These are phyloP conservation scores for Zygosaccharomyces pseudorouxii DNA, from an alignment of 805 yeast genomes.

Conservation along the genomic window DNA sequence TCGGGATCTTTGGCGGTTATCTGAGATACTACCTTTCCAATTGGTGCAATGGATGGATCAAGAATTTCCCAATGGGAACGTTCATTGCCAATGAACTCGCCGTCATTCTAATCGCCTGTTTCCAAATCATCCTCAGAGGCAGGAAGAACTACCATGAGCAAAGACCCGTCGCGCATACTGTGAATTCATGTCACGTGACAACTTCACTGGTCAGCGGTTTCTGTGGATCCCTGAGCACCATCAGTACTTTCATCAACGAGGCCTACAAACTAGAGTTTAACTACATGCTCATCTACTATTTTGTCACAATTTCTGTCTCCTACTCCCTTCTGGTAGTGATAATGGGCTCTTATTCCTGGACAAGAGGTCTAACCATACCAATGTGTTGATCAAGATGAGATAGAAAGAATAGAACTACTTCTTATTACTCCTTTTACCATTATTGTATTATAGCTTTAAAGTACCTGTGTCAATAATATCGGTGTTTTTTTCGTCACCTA, in stretches of 20 bases:
- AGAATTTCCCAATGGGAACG: conserved; percentile 54
- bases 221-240: conserved; percentile 68
- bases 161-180: conserved; percentile 31
- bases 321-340: conserved; percentile 52
- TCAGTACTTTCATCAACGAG: conserved; percentile 75
- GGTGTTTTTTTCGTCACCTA: too few species aligned
- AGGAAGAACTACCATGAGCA: conserved; percentile 22
- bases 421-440: neutral
- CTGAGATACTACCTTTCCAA: conserved; percentile 52
- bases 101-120: conserved; percentile 18
- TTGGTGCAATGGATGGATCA: conserved; percentile 40
- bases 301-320: conserved; percentile 42
- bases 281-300: conserved; percentile 48
- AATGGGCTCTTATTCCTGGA: conserved; percentile 72
- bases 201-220: conserved; percentile 58
- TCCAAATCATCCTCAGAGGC: conserved; percentile 39
- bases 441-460: neutral
- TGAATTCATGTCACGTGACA: conserved; percentile 47
- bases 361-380: conserved; percentile 31
- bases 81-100: conserved; percentile 46
- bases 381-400: conserved; percentile 10
- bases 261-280: conserved; percentile 38
- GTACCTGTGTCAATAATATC: too few species aligned
- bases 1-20: conserved; percentile 70
- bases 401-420: neutral